phyloP scores from a whole-genome alignment of 805 yeast species.

The Lipomyces chichibuensis region DNA sequence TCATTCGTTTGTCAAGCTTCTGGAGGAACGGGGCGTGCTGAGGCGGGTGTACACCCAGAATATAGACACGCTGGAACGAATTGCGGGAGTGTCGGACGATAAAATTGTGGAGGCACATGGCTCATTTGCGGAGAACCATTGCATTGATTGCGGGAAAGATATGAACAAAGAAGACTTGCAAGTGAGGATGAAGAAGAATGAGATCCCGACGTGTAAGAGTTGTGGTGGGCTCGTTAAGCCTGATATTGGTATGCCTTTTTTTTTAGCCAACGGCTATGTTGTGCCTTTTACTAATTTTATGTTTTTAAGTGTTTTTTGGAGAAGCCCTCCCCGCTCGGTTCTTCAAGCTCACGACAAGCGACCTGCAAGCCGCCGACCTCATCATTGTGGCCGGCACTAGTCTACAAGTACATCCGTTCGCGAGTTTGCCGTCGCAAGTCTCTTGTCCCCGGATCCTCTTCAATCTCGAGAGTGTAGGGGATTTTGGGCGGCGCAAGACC shows the following conservation, averaged over 20 bases:
- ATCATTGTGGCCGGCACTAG: conserved; percentile 94
- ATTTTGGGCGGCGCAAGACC: conserved; percentile 54
- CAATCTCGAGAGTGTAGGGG: conserved; percentile 79
- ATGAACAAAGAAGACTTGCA: conserved; percentile 48
- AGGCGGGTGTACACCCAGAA: conserved; percentile 86
- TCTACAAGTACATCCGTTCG: conserved; percentile 87
- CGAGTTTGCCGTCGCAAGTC: conserved; percentile 67
- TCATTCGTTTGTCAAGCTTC: conserved; percentile 69
- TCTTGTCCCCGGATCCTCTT: conserved; percentile 63
- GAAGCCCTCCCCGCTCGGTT: conserved; percentile 76
- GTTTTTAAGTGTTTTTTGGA: conserved; percentile 72
- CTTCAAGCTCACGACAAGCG: conserved; percentile 68
- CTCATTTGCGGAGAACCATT: conserved; percentile 81
- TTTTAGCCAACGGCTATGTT: neutral
- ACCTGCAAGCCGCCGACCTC: conserved; percentile 58
- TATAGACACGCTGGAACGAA: conserved; percentile 86
- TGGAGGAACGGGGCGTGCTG: conserved; percentile 65
- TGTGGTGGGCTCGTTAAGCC: conserved; percentile 87
- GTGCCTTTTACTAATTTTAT: neutral
- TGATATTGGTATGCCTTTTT: conserved; percentile 59
- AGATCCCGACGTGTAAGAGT: conserved; percentile 54
- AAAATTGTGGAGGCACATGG: conserved; percentile 91
- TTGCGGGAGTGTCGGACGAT: conserved; percentile 72
- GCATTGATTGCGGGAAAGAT: conserved; percentile 69
- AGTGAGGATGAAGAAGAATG: conserved; percentile 36